phyloP scores from a whole-genome alignment of 1,139 yeast genomes.

The Blastobotrys malaysiensis region DNA sequence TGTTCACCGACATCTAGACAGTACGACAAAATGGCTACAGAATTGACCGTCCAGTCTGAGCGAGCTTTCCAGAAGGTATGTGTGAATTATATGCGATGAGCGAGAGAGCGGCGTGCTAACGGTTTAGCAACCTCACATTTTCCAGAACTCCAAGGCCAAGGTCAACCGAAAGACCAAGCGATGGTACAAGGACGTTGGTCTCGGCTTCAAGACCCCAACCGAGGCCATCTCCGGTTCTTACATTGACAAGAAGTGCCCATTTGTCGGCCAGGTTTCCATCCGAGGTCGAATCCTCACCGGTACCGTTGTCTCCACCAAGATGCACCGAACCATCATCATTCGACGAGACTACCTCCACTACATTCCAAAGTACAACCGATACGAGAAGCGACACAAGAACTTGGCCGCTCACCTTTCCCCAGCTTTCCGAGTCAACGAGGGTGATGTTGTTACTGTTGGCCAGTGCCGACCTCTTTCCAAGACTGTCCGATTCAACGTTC shows the following conservation, averaged over 20 bases:
- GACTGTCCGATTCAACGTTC: conserved; percentile 99
- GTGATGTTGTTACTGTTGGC: conserved; percentile 99
- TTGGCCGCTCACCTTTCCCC: conserved; percentile 99
- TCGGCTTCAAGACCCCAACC: conserved; percentile 99
- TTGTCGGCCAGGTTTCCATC: conserved; percentile 93
- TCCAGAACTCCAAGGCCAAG: conserved; percentile 99
- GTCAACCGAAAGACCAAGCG: conserved; percentile 99
- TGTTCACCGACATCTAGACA: not conserved
- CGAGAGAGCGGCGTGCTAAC: conserved; percentile 1
- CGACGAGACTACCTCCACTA: conserved; percentile 99
- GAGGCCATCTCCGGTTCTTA: conserved; percentile 97
- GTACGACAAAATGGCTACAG: conserved; percentile 82
- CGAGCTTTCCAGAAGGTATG: conserved; percentile 99
- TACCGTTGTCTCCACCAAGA: conserved; percentile 98
- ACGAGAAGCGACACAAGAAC: conserved; percentile 99
- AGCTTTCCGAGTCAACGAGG: conserved; percentile 99
- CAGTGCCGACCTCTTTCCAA: conserved; percentile 99
- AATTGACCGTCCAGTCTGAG: conserved; percentile 99
- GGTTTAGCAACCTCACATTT: conserved; percentile 96
- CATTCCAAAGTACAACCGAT: conserved; percentile 99
- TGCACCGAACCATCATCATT: conserved; percentile 99
- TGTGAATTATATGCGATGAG: not conserved
- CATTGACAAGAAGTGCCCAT: conserved; percentile 99
- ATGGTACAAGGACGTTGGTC: conserved; percentile 99
- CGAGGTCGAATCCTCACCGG: conserved; percentile 98